phyloP scores from a whole-genome alignment of 768 basidiomycete genomes.

The Termitomyces sp. region DNA sequence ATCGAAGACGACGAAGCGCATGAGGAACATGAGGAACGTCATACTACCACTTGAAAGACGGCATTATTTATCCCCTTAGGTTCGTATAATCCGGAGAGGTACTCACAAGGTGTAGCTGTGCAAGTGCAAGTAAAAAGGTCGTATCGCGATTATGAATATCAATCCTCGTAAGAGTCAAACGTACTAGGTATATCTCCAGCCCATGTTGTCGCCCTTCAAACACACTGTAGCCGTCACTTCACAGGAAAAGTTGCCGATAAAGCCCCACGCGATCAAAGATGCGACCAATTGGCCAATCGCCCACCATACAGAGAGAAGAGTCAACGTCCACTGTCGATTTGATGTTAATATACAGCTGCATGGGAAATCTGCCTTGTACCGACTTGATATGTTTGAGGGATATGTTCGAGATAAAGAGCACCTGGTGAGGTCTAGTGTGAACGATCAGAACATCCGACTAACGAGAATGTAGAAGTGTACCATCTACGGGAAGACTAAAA shows the following conservation, averaged over 20 bases:
- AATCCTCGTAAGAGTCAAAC: constrained; percentile 6
- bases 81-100: background rate
- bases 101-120: constrained; percentile 36
- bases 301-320: constrained; percentile 52
- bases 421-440: constrained; percentile 16
- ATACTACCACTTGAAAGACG: constrained; percentile 33
- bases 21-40: constrained; percentile 47
- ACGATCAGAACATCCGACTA: background rate
- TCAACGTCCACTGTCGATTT: constrained; percentile 41
- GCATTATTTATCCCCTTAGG: background rate
- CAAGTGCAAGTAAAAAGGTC: too few species aligned
- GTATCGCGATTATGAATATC: background rate
- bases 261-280: constrained; percentile 48
- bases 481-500: constrained; percentile 38
- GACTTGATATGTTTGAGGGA: constrained; percentile 37
- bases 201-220: constrained; percentile 45
- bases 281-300: constrained; percentile 46
- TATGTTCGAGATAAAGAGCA: constrained; percentile 39
- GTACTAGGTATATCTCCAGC: constrained; percentile 55
- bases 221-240: constrained; percentile 30
- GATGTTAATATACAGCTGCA: background rate
- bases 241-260: constrained; percentile 54
- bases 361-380: constrained; percentile 6
- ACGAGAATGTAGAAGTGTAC: constrained; percentile 20
- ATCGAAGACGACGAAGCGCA: constrained; percentile 52